Base-by-base conservation (phyloP, 306 rosid genomes). In the Oxytropis ochrocephala region DNA sequence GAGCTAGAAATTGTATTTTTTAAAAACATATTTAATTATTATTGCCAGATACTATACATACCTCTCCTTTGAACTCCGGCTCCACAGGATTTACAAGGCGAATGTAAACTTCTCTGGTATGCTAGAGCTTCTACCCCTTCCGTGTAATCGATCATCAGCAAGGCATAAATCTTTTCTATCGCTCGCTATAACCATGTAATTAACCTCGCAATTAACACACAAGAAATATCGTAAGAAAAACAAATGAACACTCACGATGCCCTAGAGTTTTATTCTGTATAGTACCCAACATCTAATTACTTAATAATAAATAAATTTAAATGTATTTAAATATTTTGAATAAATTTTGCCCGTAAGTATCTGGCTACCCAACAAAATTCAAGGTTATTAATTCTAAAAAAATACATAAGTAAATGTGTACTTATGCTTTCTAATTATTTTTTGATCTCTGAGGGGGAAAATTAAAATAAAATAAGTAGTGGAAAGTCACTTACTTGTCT, bases 111-210 rank as follows among this genome's bases (percentile, higher is more conserved):
- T 92, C 98, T 0, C n/a, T 95, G 95, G 19, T 70, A 76, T 1
- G 89, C 96, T 0, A 92, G 70, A 35, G 49, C 82, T 80, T 82
- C n/a, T 53, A 16, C 95, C 79, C 86, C 96, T 77, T 5, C 29
- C 83, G 0, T 76, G 73, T 8, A 13, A 67, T 2, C 98, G 88
- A 21, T 92, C 98, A 11, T 89, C 98, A 0, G 96, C 53, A 85
- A 80, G 98, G 98, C 98, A 92, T 92, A 75, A 46, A 83, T 69
- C 98, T 86, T 49, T 96, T 29, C 96, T 86, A 30, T 90, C 47
- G 67, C 88, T 96, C 0, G 87, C 91, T 69, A 89, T 12, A 36
- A 70, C 86, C 98, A 92, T 89, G 72, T 89, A 92, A 18, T 76
- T 74, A 92, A 92, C 93, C 98, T 92, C 9, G 8, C 5, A 69